Base-by-base conservation (phyloP, 2,329 filamentous ascomycete genomes). In the Colletotrichum shisoi region DNA sequence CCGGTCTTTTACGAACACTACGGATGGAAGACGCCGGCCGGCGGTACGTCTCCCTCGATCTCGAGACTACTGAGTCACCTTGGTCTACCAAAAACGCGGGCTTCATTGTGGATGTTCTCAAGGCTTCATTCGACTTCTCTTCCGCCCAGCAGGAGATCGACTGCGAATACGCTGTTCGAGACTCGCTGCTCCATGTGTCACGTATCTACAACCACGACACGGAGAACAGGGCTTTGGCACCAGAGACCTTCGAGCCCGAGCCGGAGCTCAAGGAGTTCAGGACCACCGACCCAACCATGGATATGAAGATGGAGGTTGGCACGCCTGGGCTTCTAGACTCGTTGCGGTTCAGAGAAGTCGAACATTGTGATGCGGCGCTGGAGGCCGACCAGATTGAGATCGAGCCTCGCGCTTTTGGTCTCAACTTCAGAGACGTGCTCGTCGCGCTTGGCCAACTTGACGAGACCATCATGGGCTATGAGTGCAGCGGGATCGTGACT, bases 401-500 rank as follows among this genome's bases (percentile, higher is more conserved):
- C 44, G 71, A 76, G 53, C 69, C 73, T 37, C 62, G 68, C 21
- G 74, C 73, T 1, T 71, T 71, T 7, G 70, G 73, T n/a, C 58
- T 75, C n/a, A 74, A 75, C 61, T 74, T 72, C 59, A 67, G 71
- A 19, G 74, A 75, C 39, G 66, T 74, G 3, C 45, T 74, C 11
- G 67, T 73, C 11, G 65, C 46, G 11, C 71, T 72, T 45, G 74
- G 73, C 6, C 67, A 74, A 51, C 53, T 74, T 1, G 49, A 70
- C 3, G 64, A 64, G 13, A 58, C 69, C 12, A 60, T 63, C 56
- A 69, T 79, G n/a, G 74, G 74, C 9, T 62, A 72, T 5, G 76
- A 79, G 37, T 77, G 76, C 4, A 70, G 76, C 1, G 78, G 79
- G 0, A 67, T 74, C 12, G 74, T 80, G 0, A 69, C 72, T 0